Conservation (phyloP, 495 filamentous ascomycete genomes). For the Wilcoxina mikolae region DNA sequence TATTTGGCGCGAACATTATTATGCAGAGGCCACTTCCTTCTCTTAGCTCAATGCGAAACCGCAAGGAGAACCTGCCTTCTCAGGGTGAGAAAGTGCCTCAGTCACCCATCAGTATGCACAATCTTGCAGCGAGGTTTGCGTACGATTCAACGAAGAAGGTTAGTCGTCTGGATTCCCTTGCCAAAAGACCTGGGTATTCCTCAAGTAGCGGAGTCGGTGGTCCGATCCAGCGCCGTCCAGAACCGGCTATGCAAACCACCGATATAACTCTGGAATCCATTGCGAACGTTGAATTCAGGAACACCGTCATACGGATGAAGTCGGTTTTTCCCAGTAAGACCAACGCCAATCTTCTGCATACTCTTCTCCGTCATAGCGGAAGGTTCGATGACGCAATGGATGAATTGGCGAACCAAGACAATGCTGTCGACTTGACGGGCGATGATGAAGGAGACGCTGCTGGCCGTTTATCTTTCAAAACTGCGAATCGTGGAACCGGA, state of each 20-base stretch:
- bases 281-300: slow-evolving; percentile 36
- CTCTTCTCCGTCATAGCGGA: slow-evolving; percentile 38
- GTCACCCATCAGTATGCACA: slow-evolving; percentile 2
- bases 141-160: not conserved
- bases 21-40: slow-evolving; percentile 17
- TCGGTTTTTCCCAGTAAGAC: slow-evolving; percentile 39
- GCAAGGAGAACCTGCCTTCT: slow-evolving; percentile 5
- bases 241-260: slow-evolving; percentile 39
- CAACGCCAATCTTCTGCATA: slow-evolving; percentile 38
- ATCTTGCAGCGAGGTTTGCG: slow-evolving; percentile 7
- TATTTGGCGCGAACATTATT: slow-evolving; percentile 14
- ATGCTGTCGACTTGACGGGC: slow-evolving; percentile 29
- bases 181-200: slow-evolving; percentile 11
- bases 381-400: slow-evolving; percentile 48
- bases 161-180: slow-evolving; percentile 25
- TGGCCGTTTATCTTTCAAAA: slow-evolving; percentile 21
- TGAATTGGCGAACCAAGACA: slow-evolving; percentile 26
- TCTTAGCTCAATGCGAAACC: slow-evolving; percentile 21
- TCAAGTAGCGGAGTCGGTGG: not conserved
- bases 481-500: slow-evolving; percentile 24
- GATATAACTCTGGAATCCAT: slow-evolving; percentile 43
- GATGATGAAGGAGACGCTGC: not conserved
- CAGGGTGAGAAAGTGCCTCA: slow-evolving; percentile 5
- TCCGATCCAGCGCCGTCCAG: slow-evolving; percentile 32
- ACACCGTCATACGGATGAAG: slow-evolving; percentile 43